phyloP scores from a whole-genome alignment of 768 basidiomycete genomes.

The Serendipita indica region DNA sequence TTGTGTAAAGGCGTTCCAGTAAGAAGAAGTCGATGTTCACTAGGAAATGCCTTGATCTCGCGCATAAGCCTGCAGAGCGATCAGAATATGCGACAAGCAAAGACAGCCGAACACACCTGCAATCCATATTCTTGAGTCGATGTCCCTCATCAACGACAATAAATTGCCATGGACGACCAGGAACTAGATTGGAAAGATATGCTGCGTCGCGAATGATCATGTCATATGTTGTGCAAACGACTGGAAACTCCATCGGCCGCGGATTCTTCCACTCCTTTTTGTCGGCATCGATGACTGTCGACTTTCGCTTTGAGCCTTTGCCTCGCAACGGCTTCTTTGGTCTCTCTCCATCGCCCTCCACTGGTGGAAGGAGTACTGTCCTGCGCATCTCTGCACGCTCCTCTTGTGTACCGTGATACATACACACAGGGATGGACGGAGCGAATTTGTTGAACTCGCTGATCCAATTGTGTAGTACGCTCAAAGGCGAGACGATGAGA shows the following conservation, averaged over 20 bases:
- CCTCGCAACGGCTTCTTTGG: not conserved
- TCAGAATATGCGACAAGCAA: constrained; percentile 12
- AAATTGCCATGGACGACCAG: constrained; percentile 49
- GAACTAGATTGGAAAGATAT: constrained; percentile 40
- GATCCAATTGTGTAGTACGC: constrained; percentile 84
- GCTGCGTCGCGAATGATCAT: constrained; percentile 74
- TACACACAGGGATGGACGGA: constrained; percentile 79
- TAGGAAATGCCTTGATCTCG: constrained; percentile 76
- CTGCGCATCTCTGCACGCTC: constrained; percentile 68
- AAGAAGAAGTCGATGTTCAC: constrained; percentile 79
- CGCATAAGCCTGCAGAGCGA: constrained; percentile 40
- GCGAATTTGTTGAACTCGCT: constrained; percentile 77
- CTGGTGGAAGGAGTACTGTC: constrained; percentile 24
- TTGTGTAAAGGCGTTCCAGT: constrained; percentile 97
- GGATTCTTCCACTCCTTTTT: constrained; percentile 17
- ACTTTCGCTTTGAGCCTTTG: constrained; percentile 15
- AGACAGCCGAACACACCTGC: constrained; percentile 31
- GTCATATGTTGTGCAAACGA: constrained; percentile 72
- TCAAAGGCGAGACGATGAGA: constrained; percentile 83
- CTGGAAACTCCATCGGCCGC: constrained; percentile 15
- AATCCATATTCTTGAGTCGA: constrained; percentile 86
- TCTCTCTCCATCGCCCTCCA: not conserved
- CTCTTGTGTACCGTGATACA: constrained; percentile 77
- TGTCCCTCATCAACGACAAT: constrained; percentile 97
- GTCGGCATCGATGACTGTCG: constrained; percentile 14